Base-by-base conservation (phyloP, 2,329 filamentous ascomycete genomes). In the Alternaria sp. region DNA sequence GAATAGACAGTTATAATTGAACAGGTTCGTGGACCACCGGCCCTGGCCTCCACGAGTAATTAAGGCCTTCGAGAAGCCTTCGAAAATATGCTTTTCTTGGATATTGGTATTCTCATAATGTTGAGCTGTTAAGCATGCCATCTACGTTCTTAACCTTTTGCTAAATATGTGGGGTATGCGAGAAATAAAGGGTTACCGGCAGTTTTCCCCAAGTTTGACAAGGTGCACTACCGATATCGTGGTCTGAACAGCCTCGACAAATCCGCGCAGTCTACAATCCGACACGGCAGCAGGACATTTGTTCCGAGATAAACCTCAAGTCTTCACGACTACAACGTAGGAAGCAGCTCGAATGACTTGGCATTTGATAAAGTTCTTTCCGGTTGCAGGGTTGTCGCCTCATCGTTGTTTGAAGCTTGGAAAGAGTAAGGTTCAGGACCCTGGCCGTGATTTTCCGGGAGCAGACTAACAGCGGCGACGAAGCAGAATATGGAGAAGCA, bases 21-120 rank as follows among this genome's bases (percentile, higher is more conserved):
- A 56, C 55, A 63, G 64, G 67, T 69, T 72, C 56, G 46, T 65
- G 69, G 68, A 71, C 58, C 54, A 48, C 46, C 71, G 71, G 71
- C 58, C 70, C 70, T 71, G 48, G 54, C 46, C 58, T 55, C 69
- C 65, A 64, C 52, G 39, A 40, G 54, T 41, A 58, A 58, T 51
- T 54, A 63, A 60, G 55, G 62, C 58, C 57, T 69, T 72, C 68
- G 67, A 71, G 69, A 72, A 72, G 64, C 54, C 58, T 71, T 69
- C 60, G 37, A 51, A 52, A 36, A 28, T 40, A 66, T 66, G 64
- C 63, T 60, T 44, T 67, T 61, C 56, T 52, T 50, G 33, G 9
- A 51, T 48, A 21, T 51, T 42, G 41, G 46, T 63, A 58, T 54
- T 29, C 61, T 49, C 56, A 58, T 52, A 56, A 51, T 37, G 52